Conservation (phyloP, 2,329 filamentous ascomycete genomes). For the Endocalyx cinctus region DNA sequence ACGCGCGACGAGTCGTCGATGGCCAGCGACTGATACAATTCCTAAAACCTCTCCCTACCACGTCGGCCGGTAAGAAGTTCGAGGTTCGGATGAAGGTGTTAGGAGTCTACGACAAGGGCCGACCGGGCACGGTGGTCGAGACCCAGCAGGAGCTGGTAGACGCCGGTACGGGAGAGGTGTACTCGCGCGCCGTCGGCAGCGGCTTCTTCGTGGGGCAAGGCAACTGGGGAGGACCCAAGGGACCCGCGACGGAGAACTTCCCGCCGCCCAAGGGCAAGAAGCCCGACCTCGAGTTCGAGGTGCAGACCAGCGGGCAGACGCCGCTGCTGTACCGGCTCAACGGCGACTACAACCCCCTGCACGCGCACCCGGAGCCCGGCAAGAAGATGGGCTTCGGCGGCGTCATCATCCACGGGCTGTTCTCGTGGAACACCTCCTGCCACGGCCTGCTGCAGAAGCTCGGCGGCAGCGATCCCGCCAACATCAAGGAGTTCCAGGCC, state of each 20-base stretch:
- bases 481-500: constrained; percentile 84
- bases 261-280: constrained; percentile 67
- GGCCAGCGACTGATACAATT: constrained; percentile 78
- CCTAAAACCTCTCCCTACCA: constrained; percentile 68
- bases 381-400: constrained; percentile 89
- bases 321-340: constrained; percentile 79
- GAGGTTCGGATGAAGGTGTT: constrained; percentile 73
- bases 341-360: constrained; percentile 91
- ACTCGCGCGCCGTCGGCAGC: constrained; percentile 63
- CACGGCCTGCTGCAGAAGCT: constrained; percentile 70
- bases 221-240: constrained; percentile 85
- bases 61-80: constrained; percentile 67
- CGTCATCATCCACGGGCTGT: constrained; percentile 83
- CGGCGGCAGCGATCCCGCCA: constrained; percentile 72
- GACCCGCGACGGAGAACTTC: constrained; percentile 73
- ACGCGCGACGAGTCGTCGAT: constrained; percentile 70
- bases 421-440: constrained; percentile 76
- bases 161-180: constrained; percentile 62
- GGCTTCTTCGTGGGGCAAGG: constrained; percentile 78
- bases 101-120: constrained; percentile 87
- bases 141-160: constrained; percentile 75
- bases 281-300: constrained; percentile 66
- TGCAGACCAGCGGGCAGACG: constrained; percentile 68
- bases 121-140: constrained; percentile 76
- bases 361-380: constrained; percentile 80